Evolutionary conservation across 345 rosid species (phyloP).

Genomic region (Rhizophora mangle): DNA sequence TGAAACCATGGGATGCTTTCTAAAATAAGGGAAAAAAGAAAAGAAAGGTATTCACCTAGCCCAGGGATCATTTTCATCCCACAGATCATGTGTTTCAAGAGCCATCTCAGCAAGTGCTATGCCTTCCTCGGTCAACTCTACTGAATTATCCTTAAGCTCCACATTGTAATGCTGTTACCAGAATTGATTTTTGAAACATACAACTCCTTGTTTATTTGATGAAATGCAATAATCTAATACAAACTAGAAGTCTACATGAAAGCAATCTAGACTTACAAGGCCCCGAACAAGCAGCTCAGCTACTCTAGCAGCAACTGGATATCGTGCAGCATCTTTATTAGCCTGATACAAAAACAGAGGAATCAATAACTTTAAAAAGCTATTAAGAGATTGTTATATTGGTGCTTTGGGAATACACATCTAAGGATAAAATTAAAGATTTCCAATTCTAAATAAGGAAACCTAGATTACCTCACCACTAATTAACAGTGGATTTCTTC

Average conservation of each 20-base stretch:
- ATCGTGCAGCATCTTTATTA: constrained; percentile 84
- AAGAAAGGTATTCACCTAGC: constrained; percentile 58
- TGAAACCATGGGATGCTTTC: not conserved
- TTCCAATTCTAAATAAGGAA: not conserved
- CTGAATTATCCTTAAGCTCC: constrained; percentile 91
- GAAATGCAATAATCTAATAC: constrained; percentile 1
- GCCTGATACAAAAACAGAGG: constrained; percentile 50
- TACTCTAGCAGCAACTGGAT: constrained; percentile 95
- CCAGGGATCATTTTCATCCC: constrained; percentile 99
- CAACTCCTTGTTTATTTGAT: constrained; percentile 11
- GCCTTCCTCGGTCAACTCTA: constrained; percentile 95
- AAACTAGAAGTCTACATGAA: constrained; percentile 12
- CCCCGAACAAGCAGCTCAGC: constrained; percentile 81
- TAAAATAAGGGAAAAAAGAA: not conserved
- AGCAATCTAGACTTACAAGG: constrained; percentile 46
- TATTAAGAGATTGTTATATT: not conserved
- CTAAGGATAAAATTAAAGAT: not conserved
- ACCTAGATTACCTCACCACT: constrained; percentile 80
- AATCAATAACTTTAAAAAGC: constrained; percentile 13
- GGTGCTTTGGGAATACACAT: not conserved
- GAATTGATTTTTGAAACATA: constrained; percentile 14
- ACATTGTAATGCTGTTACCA: constrained; percentile 71
- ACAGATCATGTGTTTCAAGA: constrained; percentile 86
- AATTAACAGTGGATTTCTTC: constrained; percentile 92
- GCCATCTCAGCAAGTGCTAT: constrained; percentile 92